Conservation (phyloP, 2,329 filamentous ascomycete genomes). For the Monosporascus sp. region DNA sequence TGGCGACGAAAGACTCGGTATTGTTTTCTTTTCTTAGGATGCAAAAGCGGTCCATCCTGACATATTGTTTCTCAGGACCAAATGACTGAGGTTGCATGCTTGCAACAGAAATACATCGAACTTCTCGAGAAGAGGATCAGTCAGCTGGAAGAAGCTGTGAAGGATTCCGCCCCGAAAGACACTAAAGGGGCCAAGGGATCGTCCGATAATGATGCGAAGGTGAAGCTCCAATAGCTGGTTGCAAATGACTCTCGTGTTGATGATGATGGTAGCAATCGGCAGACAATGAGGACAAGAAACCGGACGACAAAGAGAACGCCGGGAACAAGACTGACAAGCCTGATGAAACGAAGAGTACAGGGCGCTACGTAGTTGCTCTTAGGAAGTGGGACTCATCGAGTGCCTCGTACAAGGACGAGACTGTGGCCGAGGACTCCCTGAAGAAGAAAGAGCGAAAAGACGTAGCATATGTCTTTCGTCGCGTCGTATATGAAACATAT, state of each 20-base stretch:
- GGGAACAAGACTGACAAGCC: not conserved
- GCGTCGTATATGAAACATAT: slow-evolving; percentile 5
- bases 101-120: slow-evolving; percentile 3
- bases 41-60: not conserved
- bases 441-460: slow-evolving; percentile 4
- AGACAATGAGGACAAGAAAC: not conserved
- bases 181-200: not conserved
- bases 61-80: not conserved
- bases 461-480: slow-evolving; percentile 9
- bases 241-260: not conserved
- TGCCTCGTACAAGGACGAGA: slow-evolving; percentile 7
- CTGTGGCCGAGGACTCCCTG: slow-evolving; percentile 1
- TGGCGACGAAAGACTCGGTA: not conserved
- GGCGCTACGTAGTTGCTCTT: slow-evolving; percentile 6
- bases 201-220: not conserved
- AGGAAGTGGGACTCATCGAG: slow-evolving; percentile 8
- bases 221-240: not conserved
- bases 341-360: not conserved
- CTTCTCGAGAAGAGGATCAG: slow-evolving; percentile 2
- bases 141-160: slow-evolving; percentile 1
- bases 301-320: not conserved
- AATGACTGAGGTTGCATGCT: not conserved
- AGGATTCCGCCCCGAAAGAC: not conserved
- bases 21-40: no score
- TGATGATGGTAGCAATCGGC: not conserved